phyloP scores from a whole-genome alignment of 1,284 basidiomycete genomes.

The Boletus semigastroideus region DNA sequence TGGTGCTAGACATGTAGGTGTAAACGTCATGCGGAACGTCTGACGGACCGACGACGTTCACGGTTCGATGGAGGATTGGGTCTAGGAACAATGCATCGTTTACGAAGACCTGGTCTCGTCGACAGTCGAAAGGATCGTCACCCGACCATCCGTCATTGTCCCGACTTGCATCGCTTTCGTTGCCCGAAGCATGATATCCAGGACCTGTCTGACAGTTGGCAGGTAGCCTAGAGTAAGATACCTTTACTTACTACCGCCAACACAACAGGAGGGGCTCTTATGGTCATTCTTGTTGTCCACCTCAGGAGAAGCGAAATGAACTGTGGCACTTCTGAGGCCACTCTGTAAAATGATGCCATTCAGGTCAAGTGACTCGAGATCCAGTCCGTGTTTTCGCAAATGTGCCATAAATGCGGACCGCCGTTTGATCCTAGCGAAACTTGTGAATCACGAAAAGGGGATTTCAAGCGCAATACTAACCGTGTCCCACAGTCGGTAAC shows the following conservation, averaged over 20 bases:
- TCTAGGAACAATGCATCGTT: constrained; percentile 1
- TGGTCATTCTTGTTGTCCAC: not conserved
- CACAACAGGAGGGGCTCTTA: constrained; percentile 3
- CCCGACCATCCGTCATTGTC: constrained; percentile 4
- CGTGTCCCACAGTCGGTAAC: constrained; percentile 43
- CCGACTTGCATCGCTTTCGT: not conserved
- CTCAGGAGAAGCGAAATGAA: constrained; percentile 1
- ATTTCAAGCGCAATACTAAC: constrained; percentile 33
- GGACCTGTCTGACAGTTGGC: constrained; percentile 19
- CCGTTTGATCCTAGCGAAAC: constrained; percentile 54
- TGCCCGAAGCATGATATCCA: not conserved
- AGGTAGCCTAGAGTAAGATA: not conserved
- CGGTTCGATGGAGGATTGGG: constrained; percentile 6
- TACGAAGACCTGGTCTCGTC: constrained; percentile 3
- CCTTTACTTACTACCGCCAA: constrained; percentile 16
- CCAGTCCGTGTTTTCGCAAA: constrained; percentile 48
- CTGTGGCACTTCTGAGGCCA: not conserved
- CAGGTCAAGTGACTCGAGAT: constrained; percentile 27
- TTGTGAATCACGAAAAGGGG: not conserved
- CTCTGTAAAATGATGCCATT: constrained; percentile 8
- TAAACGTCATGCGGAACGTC: constrained; percentile 4
- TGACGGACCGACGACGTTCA: constrained; percentile 1
- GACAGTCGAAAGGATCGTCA: constrained; percentile 8
- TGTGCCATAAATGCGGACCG: constrained; percentile 55
- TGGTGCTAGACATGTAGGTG: constrained; percentile 1